These are phyloP conservation scores for Gossypium thurberi DNA, from an alignment of 345 rosid genomes.

Conservation along the genomic window DNA sequence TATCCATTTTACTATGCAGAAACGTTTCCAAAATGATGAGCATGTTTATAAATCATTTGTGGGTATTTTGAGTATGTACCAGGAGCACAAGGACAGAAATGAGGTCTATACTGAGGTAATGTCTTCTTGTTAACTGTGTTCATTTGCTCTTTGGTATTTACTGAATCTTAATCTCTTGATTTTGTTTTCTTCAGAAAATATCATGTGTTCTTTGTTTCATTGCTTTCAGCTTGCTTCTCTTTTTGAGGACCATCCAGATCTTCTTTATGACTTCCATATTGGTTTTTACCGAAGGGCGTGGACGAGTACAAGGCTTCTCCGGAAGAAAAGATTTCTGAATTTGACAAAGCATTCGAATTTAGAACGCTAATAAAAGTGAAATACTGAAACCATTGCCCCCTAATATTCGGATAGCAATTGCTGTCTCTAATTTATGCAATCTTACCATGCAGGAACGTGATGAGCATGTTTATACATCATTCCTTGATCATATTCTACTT, in stretches of 20 bases:
- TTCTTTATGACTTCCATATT: neutral
- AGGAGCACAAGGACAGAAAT: slow-evolving; percentile 75
- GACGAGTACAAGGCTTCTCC: too few species aligned
- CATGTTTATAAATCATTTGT: neutral
- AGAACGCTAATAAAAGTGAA: too few species aligned
- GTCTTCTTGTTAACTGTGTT: neutral
- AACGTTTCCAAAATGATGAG: neutral
- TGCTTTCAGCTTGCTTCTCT: neutral
- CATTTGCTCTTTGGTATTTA: neutral
- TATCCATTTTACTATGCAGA: slow-evolving; percentile 39
- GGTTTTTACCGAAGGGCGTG: too few species aligned
- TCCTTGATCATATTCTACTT: too few species aligned
- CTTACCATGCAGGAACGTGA: too few species aligned
- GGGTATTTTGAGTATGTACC: slow-evolving; percentile 45
- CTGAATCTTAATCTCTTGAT: neutral
- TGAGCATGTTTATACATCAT: too few species aligned
- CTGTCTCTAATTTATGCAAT: too few species aligned
- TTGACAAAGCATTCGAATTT: too few species aligned
- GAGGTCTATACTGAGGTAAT: slow-evolving; percentile 48
- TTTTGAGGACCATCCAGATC: neutral
- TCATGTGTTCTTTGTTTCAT: neutral
- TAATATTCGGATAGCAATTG: too few species aligned
- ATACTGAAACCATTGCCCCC: too few species aligned
- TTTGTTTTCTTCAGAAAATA: neutral
- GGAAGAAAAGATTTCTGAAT: too few species aligned